A percentile compares a stretch with the other conserved stretches of the same genome.
These are phyloP conservation scores for Hypholoma fasciculare DNA, from an alignment of 768 basidiomycete genomes.

Conservation along the genomic window DNA sequence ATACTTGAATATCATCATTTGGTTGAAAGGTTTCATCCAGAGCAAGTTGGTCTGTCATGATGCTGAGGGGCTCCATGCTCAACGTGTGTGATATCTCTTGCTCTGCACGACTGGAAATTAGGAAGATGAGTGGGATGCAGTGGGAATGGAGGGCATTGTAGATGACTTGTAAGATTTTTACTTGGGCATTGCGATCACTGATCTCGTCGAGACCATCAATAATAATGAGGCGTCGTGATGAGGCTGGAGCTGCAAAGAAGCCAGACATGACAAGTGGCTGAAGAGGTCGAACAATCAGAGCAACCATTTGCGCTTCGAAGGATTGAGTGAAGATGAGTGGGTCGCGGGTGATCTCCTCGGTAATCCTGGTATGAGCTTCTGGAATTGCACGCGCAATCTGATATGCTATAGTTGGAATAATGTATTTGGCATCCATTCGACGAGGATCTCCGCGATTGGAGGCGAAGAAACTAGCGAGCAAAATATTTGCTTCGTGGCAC, in stretches of 20 bases:
- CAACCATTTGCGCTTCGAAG: neutral
- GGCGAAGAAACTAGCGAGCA: constrained; percentile 9
- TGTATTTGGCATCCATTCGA: neutral
- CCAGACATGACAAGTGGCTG: neutral
- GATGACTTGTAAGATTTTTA: neutral
- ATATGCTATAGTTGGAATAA: constrained; percentile 6
- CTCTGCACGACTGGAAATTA: constrained; percentile 12
- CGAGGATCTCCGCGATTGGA: constrained; percentile 1
- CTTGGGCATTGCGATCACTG: neutral
- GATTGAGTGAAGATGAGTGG: constrained; percentile 7
- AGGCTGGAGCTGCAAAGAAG: neutral
- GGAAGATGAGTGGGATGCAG: neutral
- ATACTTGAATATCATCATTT: constrained; percentile 3
- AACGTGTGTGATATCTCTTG: constrained; percentile 1
- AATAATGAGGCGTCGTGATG: neutral
- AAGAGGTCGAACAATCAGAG: constrained; percentile 3
- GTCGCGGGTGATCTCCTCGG: neutral
- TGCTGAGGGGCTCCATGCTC: neutral
- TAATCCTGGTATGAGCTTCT: neutral
- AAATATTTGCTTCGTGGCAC: neutral
- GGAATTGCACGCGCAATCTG: neutral
- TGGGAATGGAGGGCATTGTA: neutral
- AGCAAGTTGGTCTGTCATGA: neutral
- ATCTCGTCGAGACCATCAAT: constrained; percentile 27
- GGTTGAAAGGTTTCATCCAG: constrained; percentile 2